Percentiles rank a stretch among this genome's conserved stretches.
Evolutionary conservation across 352 stramenopile genomes (phyloP).

Genomic region (Pelagophyceae sp.): DNA sequence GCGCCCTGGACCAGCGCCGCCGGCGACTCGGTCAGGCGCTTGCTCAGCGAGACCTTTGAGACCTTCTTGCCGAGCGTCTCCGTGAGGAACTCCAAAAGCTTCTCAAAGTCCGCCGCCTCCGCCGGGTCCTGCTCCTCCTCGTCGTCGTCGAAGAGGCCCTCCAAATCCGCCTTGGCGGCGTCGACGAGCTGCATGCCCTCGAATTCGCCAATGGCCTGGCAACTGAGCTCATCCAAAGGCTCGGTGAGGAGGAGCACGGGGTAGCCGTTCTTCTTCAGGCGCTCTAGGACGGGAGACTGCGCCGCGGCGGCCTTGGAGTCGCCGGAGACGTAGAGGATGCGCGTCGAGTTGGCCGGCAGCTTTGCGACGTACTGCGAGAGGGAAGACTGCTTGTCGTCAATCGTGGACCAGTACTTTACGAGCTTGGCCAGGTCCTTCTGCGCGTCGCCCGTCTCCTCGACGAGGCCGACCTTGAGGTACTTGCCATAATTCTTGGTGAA

Average conservation of each 20-base stretch:
- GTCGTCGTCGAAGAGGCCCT: slow-evolving; percentile 44
- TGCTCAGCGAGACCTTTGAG: slow-evolving; percentile 54
- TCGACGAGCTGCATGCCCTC: slow-evolving; percentile 45
- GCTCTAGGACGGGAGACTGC: slow-evolving; percentile 60
- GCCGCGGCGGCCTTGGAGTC: slow-evolving; percentile 47
- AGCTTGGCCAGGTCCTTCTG: slow-evolving; percentile 53
- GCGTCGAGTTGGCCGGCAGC: slow-evolving; percentile 57
- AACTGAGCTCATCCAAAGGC: slow-evolving; percentile 62
- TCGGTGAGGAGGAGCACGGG: slow-evolving; percentile 63
- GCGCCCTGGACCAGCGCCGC: slow-evolving; percentile 61
- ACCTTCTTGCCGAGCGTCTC: slow-evolving; percentile 42
- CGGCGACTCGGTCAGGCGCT: slow-evolving; percentile 52
- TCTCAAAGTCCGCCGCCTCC: slow-evolving; percentile 47
- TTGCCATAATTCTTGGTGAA: slow-evolving; percentile 70
- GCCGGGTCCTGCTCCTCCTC: slow-evolving; percentile 56
- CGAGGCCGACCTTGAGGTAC: slow-evolving; percentile 66
- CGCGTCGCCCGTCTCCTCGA: slow-evolving; percentile 60
- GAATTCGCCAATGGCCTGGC: slow-evolving; percentile 55
- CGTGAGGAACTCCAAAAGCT: slow-evolving; percentile 47
- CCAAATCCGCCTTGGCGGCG: slow-evolving; percentile 53
- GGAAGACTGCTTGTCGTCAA: slow-evolving; percentile 43
- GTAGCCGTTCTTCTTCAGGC: slow-evolving; percentile 49
- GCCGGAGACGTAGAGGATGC: slow-evolving; percentile 63
- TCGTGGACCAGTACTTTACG: slow-evolving; percentile 51
- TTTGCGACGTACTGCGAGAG: slow-evolving; percentile 54